A percentile compares a stretch with the other conserved stretches of the same genome.
Evolutionary conservation across 768 basidiomycete genomes (phyloP).

Genomic region (Pisolithus marmoratus): DNA sequence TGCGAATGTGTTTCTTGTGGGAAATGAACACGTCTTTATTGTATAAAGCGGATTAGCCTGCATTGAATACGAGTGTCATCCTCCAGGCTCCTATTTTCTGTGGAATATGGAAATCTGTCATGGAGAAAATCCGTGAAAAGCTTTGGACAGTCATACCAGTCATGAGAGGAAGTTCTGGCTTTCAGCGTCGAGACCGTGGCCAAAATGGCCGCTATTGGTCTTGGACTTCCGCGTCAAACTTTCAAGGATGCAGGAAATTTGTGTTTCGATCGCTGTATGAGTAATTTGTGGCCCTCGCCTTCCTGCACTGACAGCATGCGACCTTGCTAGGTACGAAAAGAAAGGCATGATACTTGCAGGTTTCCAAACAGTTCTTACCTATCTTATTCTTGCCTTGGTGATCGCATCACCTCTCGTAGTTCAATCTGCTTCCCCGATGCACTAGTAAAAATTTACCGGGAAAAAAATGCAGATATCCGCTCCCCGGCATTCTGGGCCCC

Average conservation of each 20-base stretch:
- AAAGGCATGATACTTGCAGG: slow-evolving; percentile 86
- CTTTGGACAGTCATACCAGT: slow-evolving; percentile 44
- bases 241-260: slow-evolving; percentile 79
- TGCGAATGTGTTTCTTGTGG: slow-evolving; percentile 96
- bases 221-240: slow-evolving; percentile 63
- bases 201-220: slow-evolving; percentile 80
- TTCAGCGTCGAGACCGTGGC: slow-evolving; percentile 78
- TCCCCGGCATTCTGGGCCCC: too few species aligned
- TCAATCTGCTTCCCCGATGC: too few species aligned
- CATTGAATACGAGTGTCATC: slow-evolving; percentile 77
- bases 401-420: too few species aligned
- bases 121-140: slow-evolving; percentile 82
- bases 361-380: slow-evolving; percentile 92
- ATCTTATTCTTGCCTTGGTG: slow-evolving; percentile 56
- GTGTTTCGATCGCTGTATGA: slow-evolving; percentile 19
- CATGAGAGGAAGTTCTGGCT: not conserved
- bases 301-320: slow-evolving; percentile 90
- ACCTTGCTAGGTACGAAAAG: slow-evolving; percentile 77
- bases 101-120: slow-evolving; percentile 60
- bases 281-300: slow-evolving; percentile 61
- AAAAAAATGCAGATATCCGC: too few species aligned
- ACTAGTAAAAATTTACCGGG: too few species aligned
- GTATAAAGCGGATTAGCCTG: slow-evolving; percentile 73
- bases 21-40: slow-evolving; percentile 71
- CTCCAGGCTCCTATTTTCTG: slow-evolving; percentile 57